phyloP scores from a whole-genome alignment of 495 filamentous ascomycete genomes.

The Neohortaea acidophila region DNA sequence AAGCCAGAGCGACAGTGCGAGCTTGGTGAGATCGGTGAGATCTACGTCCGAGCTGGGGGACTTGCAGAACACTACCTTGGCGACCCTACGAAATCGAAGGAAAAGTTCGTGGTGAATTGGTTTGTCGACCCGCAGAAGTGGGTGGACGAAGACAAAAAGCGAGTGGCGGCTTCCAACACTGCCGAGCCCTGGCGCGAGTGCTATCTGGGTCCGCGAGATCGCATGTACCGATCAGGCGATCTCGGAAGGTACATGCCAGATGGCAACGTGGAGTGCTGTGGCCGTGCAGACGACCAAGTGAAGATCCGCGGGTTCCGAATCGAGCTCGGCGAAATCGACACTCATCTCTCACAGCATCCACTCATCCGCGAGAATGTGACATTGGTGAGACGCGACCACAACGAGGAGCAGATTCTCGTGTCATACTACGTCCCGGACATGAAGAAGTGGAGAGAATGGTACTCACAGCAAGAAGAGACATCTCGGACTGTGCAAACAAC shows the following conservation, averaged over 20 bases:
- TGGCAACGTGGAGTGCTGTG: slow-evolving; percentile 43
- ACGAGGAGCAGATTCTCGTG: slow-evolving; percentile 79
- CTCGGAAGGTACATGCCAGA: slow-evolving; percentile 58
- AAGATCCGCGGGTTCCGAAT: slow-evolving; percentile 95
- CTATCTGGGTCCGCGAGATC: slow-evolving; percentile 72
- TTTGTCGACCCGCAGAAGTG: slow-evolving; percentile 65
- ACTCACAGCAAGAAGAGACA: slow-evolving; percentile 35
- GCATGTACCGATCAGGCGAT: slow-evolving; percentile 74
- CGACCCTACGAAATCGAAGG: slow-evolving; percentile 33
- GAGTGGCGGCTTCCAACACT: slow-evolving; percentile 27
- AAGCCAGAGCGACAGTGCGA: slow-evolving; percentile 57
- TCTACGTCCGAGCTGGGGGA: slow-evolving; percentile 76
- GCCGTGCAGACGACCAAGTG: slow-evolving; percentile 77
- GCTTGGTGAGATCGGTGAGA: slow-evolving; percentile 72
- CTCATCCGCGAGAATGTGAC: slow-evolving; percentile 80
- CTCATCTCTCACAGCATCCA: slow-evolving; percentile 59
- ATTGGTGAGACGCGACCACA: slow-evolving; percentile 68
- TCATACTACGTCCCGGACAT: slow-evolving; percentile 82
- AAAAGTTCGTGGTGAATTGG: slow-evolving; percentile 83
- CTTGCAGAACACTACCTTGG: slow-evolving; percentile 79
- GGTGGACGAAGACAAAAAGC: slow-evolving; percentile 45
- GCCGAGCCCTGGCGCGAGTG: slow-evolving; percentile 60
- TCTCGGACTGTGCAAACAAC: slow-evolving; percentile 32
- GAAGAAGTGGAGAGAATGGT: slow-evolving; percentile 53
- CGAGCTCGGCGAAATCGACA: slow-evolving; percentile 89